These are phyloP conservation scores for Malassezia psittaci DNA, from an alignment of 1,284 basidiomycete species.

Conservation along the genomic window DNA sequence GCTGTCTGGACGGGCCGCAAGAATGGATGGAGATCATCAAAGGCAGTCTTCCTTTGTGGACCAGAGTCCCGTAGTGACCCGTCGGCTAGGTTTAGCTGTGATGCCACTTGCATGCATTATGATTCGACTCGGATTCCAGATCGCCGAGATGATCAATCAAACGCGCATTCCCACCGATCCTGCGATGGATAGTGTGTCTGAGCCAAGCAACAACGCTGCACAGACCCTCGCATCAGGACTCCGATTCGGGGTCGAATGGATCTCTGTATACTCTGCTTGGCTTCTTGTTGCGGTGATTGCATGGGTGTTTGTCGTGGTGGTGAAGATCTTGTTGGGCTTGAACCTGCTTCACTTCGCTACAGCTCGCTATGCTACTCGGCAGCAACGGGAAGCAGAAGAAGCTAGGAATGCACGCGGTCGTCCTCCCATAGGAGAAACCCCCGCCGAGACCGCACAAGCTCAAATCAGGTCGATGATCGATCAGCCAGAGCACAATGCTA, in stretches of 20 bases:
- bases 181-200: background rate
- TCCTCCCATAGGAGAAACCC: constrained; percentile 38
- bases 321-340: constrained; percentile 42
- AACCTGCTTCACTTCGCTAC: constrained; percentile 38
- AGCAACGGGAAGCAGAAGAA: constrained; percentile 37
- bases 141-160: constrained; percentile 56
- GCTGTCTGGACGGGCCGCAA: constrained; percentile 58
- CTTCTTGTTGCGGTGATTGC: constrained; percentile 5
- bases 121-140: constrained; percentile 70
- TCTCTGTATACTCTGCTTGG: background rate
- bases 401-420: constrained; percentile 33
- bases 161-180: constrained; percentile 8
- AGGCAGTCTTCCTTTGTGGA: constrained; percentile 75
- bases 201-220: background rate
- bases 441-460: constrained; percentile 20
- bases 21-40: constrained; percentile 18
- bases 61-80: constrained; percentile 84
- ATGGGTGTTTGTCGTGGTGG: constrained; percentile 23
- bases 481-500: constrained; percentile 32
- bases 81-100: constrained; percentile 84
- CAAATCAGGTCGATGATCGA: constrained; percentile 28
- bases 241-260: background rate
- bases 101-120: constrained; percentile 82
- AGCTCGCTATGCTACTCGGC: constrained; percentile 32
- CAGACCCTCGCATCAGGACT: background rate